Percentiles rank a stretch among this genome's conserved stretches.
Conservation (phyloP, 179 eudicot species). For the Heliamphora ciliata region DNA sequence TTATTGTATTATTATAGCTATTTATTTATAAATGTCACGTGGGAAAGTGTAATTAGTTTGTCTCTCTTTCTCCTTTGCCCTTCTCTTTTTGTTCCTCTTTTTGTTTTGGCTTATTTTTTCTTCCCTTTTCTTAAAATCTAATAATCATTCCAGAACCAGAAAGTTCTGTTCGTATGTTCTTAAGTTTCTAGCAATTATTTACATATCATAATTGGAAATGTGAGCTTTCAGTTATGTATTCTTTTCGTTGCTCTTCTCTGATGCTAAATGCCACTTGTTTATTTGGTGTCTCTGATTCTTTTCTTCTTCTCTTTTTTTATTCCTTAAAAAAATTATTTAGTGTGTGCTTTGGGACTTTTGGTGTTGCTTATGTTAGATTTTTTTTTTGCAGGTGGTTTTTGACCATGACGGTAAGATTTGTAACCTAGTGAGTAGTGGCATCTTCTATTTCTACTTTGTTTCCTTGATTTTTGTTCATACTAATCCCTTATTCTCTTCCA, state of each 20-base stretch:
- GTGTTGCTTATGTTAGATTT: conserved; percentile 11
- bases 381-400: conserved; percentile 81
- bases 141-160: neutral
- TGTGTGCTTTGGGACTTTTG: neutral
- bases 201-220: neutral
- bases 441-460: conserved; percentile 4
- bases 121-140: neutral
- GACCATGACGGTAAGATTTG: conserved; percentile 81
- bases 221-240: neutral
- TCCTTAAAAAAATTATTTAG: neutral
- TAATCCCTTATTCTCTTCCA: neutral
- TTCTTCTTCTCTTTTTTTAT: neutral
- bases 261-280: neutral
- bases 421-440: conserved; percentile 16
- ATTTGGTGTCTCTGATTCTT: neutral
- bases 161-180: neutral
- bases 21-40: neutral
- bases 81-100: neutral
- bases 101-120: neutral
- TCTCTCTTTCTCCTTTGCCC: neutral
- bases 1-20: neutral
- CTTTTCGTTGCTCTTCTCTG: neutral
- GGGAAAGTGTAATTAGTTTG: neutral
- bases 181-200: conserved; percentile 5
- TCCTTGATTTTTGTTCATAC: neutral